These are phyloP conservation scores for Podila minutissima DNA, from an alignment of 192 early-diverging fungal genomes.

Conservation along the genomic window DNA sequence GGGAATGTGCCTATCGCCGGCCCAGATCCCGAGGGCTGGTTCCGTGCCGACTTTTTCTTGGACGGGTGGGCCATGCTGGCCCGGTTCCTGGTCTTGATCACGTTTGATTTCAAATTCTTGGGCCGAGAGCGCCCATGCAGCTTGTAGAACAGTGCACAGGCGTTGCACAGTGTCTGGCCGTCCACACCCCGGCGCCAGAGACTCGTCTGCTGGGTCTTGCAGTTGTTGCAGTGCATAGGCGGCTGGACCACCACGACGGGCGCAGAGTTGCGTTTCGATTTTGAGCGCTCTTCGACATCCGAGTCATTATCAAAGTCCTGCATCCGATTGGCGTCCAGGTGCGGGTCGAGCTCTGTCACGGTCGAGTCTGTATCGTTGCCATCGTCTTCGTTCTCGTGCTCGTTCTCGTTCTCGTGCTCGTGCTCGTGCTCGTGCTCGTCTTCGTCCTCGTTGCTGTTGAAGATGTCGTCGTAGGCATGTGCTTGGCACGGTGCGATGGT, in stretches of 20 bases:
- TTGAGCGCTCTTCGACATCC: not conserved
- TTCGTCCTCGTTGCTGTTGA: not conserved
- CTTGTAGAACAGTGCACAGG: slow-evolving; percentile 93
- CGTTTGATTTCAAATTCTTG: slow-evolving; percentile 81
- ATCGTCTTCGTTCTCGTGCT: not conserved
- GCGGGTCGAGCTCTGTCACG: not conserved
- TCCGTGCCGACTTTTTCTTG: not conserved
- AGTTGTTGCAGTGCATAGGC: slow-evolving; percentile 75
- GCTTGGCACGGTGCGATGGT: too few species aligned
- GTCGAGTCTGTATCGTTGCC: not conserved
- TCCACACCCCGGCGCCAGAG: slow-evolving; percentile 87
- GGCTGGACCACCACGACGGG: not conserved
- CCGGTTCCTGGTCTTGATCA: slow-evolving; percentile 88
- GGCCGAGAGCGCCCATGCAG: slow-evolving; percentile 87
- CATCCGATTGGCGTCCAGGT: not conserved
- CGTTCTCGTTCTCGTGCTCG: not conserved
- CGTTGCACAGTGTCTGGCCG: slow-evolving; percentile 92
- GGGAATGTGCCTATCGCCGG: not conserved
- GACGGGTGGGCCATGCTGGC: slow-evolving; percentile 20
- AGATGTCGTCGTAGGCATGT: not conserved
- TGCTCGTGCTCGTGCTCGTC: not conserved
- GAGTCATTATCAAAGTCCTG: not conserved
- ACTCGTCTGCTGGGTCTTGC: slow-evolving; percentile 83
- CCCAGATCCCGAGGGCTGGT: not conserved
- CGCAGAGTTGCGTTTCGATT: not conserved